phyloP scores from a whole-genome alignment of 345 rosid species.

The Lepidium didymum region DNA sequence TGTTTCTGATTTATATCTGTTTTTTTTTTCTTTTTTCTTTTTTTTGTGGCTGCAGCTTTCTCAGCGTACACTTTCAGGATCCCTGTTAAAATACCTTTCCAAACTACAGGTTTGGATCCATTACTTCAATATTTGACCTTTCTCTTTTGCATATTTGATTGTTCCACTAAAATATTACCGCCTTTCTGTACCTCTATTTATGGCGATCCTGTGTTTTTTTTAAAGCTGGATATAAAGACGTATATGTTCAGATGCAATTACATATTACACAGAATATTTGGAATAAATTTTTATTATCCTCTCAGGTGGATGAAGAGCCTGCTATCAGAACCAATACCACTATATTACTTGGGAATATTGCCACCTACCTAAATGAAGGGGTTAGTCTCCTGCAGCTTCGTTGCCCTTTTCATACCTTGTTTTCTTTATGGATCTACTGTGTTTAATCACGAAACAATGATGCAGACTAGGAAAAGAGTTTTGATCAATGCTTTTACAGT shows the following conservation, averaged over 20 bases:
- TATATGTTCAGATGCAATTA: background rate
- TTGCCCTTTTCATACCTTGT: conserved; percentile 3
- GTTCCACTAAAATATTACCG: background rate
- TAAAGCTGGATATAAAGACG: background rate
- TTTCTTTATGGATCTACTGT: background rate
- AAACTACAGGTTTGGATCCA: conserved; percentile 68
- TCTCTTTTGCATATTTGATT: conserved; percentile 2
- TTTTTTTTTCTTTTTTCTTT: conserved; percentile 5
- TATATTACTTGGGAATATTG: conserved; percentile 94
- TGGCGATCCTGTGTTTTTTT: background rate
- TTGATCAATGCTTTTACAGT: conserved; percentile 97
- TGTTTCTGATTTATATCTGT: conserved; percentile 16
- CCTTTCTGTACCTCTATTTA: background rate
- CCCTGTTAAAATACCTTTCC: conserved; percentile 87
- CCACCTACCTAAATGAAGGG: conserved; percentile 85
- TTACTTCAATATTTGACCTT: background rate
- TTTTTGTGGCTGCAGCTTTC: conserved; percentile 63
- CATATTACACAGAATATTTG: background rate
- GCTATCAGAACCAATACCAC: conserved; percentile 98
- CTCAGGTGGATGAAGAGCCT: conserved; percentile 97
- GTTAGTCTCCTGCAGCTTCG: conserved; percentile 36
- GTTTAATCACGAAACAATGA: conserved; percentile 17
- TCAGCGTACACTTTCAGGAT: conserved; percentile 88
- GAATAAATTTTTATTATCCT: conserved; percentile 16
- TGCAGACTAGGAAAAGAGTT: conserved; percentile 93